A percentile compares a stretch with the other conserved stretches of the same genome.
Conservation (phyloP, 1,284 basidiomycete genomes). For the Coniophora puteana region DNA sequence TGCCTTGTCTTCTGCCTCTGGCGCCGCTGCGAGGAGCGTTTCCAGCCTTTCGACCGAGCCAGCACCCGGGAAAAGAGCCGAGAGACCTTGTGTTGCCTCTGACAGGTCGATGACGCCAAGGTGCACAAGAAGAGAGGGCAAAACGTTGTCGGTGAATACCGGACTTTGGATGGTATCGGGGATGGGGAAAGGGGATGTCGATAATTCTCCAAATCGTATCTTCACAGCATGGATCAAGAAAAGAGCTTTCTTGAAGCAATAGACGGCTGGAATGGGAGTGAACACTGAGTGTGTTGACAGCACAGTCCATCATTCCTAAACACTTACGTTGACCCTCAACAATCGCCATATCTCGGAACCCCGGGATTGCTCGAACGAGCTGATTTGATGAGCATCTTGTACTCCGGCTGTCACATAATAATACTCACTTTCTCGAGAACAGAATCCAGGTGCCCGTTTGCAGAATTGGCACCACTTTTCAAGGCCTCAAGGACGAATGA, state of each 20-base stretch:
- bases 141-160: conserved; percentile 83
- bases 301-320: conserved; percentile 9
- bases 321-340: conserved; percentile 61
- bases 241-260: conserved; percentile 87
- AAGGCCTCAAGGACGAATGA: conserved; percentile 68
- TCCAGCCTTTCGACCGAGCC: conserved; percentile 34
- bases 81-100: conserved; percentile 32
- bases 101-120: conserved; percentile 72
- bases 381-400: conserved; percentile 25
- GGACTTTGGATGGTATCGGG: conserved; percentile 61
- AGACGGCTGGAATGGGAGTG: conserved; percentile 50
- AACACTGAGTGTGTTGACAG: conserved; percentile 7
- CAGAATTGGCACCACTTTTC: conserved; percentile 46
- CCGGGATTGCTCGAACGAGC: conserved; percentile 73
- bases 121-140: conserved; percentile 80
- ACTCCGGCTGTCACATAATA: conserved; percentile 8
- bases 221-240: conserved; percentile 74
- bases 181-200: conserved; percentile 53
- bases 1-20: conserved; percentile 12
- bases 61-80: conserved; percentile 42
- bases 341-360: conserved; percentile 68
- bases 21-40: conserved; percentile 34
- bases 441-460: conserved; percentile 46
- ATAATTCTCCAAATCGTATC: conserved; percentile 54
- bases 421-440: conserved; percentile 59